Evolutionary conservation across 2,329 filamentous ascomycete genomes (phyloP).

Genomic region (Hawksworthiomyces lignivorus): DNA sequence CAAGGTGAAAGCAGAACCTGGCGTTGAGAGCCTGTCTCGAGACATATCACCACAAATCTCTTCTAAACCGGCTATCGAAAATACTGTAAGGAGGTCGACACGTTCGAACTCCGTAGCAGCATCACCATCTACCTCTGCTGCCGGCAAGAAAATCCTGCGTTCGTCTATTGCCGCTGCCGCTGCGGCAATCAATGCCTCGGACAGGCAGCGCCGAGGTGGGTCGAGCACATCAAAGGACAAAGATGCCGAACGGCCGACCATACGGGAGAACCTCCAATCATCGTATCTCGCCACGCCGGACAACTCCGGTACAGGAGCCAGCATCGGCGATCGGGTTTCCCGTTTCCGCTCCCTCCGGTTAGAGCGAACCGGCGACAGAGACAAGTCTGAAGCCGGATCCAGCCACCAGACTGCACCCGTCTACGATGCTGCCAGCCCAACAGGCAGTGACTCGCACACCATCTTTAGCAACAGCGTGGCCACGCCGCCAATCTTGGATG

Average conservation of each 20-base stretch:
- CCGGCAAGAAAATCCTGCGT: constrained; percentile 24
- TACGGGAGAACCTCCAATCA: background rate
- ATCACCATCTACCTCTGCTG: constrained; percentile 24
- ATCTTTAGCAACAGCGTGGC: constrained; percentile 58
- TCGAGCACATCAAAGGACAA: constrained; percentile 11
- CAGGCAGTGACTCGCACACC: constrained; percentile 48
- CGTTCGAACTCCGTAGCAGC: constrained; percentile 25
- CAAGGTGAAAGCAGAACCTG: constrained; percentile 23
- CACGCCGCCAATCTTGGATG: constrained; percentile 68
- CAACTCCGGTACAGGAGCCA: constrained; percentile 36
- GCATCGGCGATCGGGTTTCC: constrained; percentile 26
- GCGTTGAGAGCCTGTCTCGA: constrained; percentile 24
- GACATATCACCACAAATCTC: constrained; percentile 20
- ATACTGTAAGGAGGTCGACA: constrained; percentile 24
- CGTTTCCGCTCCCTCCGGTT: constrained; percentile 33
- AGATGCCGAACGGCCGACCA: background rate
- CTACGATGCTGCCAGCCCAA: constrained; percentile 44
- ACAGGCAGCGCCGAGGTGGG: constrained; percentile 32
- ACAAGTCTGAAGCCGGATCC: constrained; percentile 37
- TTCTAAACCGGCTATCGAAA: constrained; percentile 20
- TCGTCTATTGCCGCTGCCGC: constrained; percentile 21
- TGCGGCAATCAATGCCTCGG: constrained; percentile 24
- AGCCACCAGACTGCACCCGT: constrained; percentile 31
- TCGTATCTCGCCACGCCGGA: constrained; percentile 49
- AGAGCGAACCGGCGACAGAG: constrained; percentile 30